Conservation (phyloP, 2,329 filamentous ascomycete species). For the Phialophora tarda region DNA sequence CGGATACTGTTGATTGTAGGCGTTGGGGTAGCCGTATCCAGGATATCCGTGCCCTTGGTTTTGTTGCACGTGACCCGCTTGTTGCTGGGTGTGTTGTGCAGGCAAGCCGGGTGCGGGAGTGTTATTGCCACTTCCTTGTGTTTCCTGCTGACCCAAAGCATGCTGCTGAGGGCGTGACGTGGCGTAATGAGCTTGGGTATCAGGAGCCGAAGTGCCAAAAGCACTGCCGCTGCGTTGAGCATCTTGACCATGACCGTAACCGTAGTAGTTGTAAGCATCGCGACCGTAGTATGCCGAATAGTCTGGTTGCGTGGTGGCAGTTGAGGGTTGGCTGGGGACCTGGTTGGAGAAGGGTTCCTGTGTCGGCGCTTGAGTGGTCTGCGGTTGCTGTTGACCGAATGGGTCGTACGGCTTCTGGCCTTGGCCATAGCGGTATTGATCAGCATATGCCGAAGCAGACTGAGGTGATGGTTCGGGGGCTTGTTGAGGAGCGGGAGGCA, state of each 20-base stretch:
- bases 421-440: slow-evolving; percentile 55
- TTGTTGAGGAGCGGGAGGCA: slow-evolving; percentile 65
- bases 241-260: slow-evolving; percentile 74
- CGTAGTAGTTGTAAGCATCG: slow-evolving; percentile 77
- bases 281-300: slow-evolving; percentile 87
- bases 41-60: slow-evolving; percentile 61
- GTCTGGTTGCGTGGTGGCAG: slow-evolving; percentile 67
- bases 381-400: slow-evolving; percentile 68
- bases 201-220: slow-evolving; percentile 66
- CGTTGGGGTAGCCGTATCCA: slow-evolving; percentile 60
- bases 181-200: slow-evolving; percentile 65
- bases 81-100: slow-evolving; percentile 51
- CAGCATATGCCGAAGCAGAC: slow-evolving; percentile 53
- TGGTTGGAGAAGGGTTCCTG: slow-evolving; percentile 63
- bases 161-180: slow-evolving; percentile 75
- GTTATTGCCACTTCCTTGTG: slow-evolving; percentile 87
- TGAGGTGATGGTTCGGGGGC: slow-evolving; percentile 49
- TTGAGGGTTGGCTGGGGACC: slow-evolving; percentile 65
- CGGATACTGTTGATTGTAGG: slow-evolving; percentile 47
- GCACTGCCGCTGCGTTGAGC: slow-evolving; percentile 77
- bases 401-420: slow-evolving; percentile 85
- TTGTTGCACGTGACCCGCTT: slow-evolving; percentile 52
- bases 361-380: slow-evolving; percentile 61
- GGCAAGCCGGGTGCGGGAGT: slow-evolving; percentile 80
- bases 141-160: slow-evolving; percentile 68